These are phyloP conservation scores for Cutaneotrichosporon sp. DNA, from an alignment of 1,284 basidiomycete species.

Conservation along the genomic window DNA sequence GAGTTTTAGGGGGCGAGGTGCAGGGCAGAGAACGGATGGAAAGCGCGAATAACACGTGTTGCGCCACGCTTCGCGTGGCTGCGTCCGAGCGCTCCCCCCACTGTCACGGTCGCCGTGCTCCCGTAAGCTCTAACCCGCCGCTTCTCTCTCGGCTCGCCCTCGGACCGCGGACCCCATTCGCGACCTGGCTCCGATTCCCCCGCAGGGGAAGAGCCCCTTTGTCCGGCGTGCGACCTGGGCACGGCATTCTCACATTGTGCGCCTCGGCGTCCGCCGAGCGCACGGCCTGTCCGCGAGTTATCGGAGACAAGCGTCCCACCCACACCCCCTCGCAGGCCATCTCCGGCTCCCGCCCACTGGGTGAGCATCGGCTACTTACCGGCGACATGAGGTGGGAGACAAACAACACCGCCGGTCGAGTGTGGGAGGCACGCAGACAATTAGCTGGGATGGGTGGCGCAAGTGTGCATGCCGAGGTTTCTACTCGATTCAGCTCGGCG, in stretches of 20 bases:
- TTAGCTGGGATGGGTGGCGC: background rate
- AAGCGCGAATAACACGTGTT: background rate
- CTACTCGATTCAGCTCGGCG: background rate
- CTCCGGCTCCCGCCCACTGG: background rate
- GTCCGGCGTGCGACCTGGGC: background rate
- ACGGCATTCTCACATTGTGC: background rate
- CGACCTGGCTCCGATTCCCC: background rate
- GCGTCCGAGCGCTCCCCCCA: background rate
- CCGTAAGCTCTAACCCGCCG: no score
- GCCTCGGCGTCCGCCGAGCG: background rate
- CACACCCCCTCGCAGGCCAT: background rate
- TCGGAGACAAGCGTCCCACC: background rate
- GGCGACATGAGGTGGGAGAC: background rate
- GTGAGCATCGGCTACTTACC: background rate
- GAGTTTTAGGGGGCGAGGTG: background rate
- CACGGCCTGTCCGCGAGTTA: background rate
- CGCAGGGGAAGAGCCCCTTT: background rate
- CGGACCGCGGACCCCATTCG: background rate
- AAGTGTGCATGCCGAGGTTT: background rate
- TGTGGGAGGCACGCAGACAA: background rate
- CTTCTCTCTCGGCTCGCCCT: background rate
- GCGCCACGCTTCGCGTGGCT: background rate
- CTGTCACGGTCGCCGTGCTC: no score
- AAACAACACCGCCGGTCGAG: background rate
- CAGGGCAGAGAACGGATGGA: background rate